These are phyloP conservation scores for Talaromyces liani DNA, from an alignment of 495 filamentous ascomycete species.

Conservation along the genomic window DNA sequence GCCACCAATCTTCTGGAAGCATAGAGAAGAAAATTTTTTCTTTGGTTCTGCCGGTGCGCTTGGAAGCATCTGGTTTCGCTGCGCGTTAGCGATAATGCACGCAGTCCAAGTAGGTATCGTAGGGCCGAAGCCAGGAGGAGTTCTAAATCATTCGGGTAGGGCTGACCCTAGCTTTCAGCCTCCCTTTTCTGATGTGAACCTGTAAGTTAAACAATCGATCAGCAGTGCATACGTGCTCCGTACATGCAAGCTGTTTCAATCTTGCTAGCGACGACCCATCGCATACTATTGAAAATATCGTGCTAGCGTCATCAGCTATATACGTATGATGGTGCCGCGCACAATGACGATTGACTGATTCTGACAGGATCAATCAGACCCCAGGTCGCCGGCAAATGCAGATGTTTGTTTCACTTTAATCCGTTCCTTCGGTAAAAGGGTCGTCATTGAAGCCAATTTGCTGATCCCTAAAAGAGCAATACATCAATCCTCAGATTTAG, in stretches of 20 bases:
- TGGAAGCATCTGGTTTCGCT: not conserved
- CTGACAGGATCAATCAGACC: not conserved
- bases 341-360: not conserved
- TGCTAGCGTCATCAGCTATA: not conserved
- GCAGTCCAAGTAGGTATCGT: not conserved
- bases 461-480: not conserved
- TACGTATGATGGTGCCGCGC: not conserved
- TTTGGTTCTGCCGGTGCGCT: not conserved
- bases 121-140: not conserved
- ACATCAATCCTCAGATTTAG: not conserved
- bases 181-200: not conserved
- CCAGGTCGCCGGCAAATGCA: not conserved
- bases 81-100: not conserved
- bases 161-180: not conserved
- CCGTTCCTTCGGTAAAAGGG: not conserved
- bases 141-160: not conserved
- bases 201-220: not conserved
- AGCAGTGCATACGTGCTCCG: not conserved
- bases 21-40: not conserved
- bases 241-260: not conserved
- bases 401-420: not conserved
- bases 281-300: not conserved
- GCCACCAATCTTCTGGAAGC: constrained; percentile 1
- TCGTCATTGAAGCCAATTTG: not conserved
- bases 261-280: not conserved